Evolutionary conservation across 352 stramenopile genomes (phyloP).

Genomic region (Globisporangium orthogonon): DNA sequence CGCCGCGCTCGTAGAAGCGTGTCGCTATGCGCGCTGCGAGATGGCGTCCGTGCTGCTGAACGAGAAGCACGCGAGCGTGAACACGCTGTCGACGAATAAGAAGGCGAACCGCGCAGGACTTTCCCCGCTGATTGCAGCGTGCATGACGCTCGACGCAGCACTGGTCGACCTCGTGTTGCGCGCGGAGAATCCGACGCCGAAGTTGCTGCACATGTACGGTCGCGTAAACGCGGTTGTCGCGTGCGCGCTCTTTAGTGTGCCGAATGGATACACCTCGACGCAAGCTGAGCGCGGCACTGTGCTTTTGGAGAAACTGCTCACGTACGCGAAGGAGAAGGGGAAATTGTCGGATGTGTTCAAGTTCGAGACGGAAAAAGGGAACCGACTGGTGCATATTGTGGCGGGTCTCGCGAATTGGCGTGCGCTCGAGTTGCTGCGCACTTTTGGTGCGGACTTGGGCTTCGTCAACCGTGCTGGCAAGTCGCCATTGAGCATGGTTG

Average conservation of each 20-base stretch:
- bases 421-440: slow-evolving; percentile 30
- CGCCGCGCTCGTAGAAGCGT: slow-evolving; percentile 40
- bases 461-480: slow-evolving; percentile 26
- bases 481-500: slow-evolving; percentile 33
- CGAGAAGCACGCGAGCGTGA: slow-evolving; percentile 25
- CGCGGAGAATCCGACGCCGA: slow-evolving; percentile 12
- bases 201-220: slow-evolving; percentile 32
- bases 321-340: slow-evolving; percentile 23
- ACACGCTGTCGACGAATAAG: slow-evolving; percentile 26
- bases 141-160: slow-evolving; percentile 37
- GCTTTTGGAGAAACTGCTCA: slow-evolving; percentile 35
- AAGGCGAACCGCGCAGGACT: slow-evolving; percentile 29
- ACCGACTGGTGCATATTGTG: slow-evolving; percentile 42
- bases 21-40: slow-evolving; percentile 39
- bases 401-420: slow-evolving; percentile 41
- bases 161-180: slow-evolving; percentile 36
- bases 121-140: slow-evolving; percentile 43
- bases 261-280: slow-evolving; percentile 40
- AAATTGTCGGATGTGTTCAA: slow-evolving; percentile 26
- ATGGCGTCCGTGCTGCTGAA: slow-evolving; percentile 32
- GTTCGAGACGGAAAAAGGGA: slow-evolving; percentile 37
- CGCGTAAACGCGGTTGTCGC: slow-evolving; percentile 33
- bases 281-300: slow-evolving; percentile 30
- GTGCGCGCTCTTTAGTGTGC: slow-evolving; percentile 39
- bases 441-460: slow-evolving; percentile 21